phyloP scores from a whole-genome alignment of 2,329 filamentous ascomycete species.

The Ophiocordyceps camponoti-leonardi region DNA sequence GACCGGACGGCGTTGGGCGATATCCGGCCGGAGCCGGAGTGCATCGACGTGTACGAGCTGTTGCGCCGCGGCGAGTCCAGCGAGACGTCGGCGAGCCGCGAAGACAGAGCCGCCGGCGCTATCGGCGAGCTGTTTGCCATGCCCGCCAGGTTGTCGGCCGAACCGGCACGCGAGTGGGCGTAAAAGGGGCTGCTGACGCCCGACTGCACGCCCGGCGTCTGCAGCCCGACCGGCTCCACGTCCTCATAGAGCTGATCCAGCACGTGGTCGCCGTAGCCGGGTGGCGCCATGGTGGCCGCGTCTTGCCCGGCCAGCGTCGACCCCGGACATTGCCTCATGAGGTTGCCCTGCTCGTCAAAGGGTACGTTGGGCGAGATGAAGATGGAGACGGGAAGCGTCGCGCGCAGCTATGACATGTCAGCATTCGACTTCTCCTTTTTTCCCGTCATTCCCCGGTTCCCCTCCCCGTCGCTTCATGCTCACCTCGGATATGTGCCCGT shows the following conservation, averaged over 20 bases:
- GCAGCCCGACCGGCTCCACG: conserved; percentile 64
- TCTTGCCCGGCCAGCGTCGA: conserved; percentile 30
- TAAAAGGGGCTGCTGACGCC: conserved; percentile 71
- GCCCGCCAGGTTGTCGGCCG: conserved; percentile 60
- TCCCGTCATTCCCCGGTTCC: neutral
- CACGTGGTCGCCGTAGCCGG: conserved; percentile 77
- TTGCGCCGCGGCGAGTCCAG: conserved; percentile 28
- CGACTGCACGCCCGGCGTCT: conserved; percentile 53
- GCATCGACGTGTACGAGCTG: conserved; percentile 26
- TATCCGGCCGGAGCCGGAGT: conserved; percentile 24
- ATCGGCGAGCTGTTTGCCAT: conserved; percentile 14
- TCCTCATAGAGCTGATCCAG: conserved; percentile 85
- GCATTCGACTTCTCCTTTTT: too few species aligned
- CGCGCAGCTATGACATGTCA: conserved; percentile 54
- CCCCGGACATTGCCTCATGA: conserved; percentile 44
- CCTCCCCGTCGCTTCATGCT: conserved; percentile 7
- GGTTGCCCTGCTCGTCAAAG: conserved; percentile 70
- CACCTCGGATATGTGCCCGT: conserved; percentile 85
- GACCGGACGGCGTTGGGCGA: conserved; percentile 18
- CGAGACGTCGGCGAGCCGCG: conserved; percentile 52
- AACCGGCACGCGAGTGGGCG: conserved; percentile 54
- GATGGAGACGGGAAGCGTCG: conserved; percentile 76
- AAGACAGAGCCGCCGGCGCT: conserved; percentile 39
- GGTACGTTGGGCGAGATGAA: conserved; percentile 93
- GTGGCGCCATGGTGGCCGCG: conserved; percentile 58